Evolutionary conservation across 192 early-diverging fungal genomes (phyloP).

Genomic region (Kickxella alabastrina): DNA sequence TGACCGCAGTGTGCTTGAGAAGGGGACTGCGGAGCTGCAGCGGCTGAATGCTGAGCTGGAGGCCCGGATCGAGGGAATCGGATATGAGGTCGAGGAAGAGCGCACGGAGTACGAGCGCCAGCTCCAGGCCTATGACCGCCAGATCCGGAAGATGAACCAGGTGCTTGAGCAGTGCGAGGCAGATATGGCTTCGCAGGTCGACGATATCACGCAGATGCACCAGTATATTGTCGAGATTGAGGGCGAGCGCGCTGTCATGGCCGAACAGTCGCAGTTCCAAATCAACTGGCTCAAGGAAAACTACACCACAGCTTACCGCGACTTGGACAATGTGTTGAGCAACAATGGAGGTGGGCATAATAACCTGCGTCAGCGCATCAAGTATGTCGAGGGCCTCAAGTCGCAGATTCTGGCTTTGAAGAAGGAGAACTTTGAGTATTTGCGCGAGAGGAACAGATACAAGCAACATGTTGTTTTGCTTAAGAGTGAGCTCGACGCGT

Average conservation of each 20-base stretch:
- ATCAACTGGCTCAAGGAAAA: constrained; percentile 50
- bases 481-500: constrained; percentile 46
- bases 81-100: constrained; percentile 21
- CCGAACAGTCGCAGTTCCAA: constrained; percentile 48
- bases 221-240: constrained; percentile 39
- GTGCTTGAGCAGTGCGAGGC: constrained; percentile 44
- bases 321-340: constrained; percentile 32
- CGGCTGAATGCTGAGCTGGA: constrained; percentile 22
- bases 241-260: constrained; percentile 38
- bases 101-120: constrained; percentile 21
- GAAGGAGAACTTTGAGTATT: constrained; percentile 38
- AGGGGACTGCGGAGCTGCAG: constrained; percentile 14
- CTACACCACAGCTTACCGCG: constrained; percentile 39
- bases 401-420: constrained; percentile 39
- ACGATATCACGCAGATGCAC: constrained; percentile 22
- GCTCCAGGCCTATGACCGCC: constrained; percentile 10
- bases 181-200: constrained; percentile 31
- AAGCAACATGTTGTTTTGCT: constrained; percentile 18
- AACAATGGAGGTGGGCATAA: constrained; percentile 33
- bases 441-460: constrained; percentile 31
- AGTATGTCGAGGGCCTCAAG: constrained; percentile 44
- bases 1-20: too few relatives aligned
- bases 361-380: constrained; percentile 45
- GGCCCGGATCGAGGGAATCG: constrained; percentile 22
- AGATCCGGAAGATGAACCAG: constrained; percentile 13